phyloP scores from a whole-genome alignment of 2,329 filamentous ascomycete species.

The Epichloe baconii region DNA sequence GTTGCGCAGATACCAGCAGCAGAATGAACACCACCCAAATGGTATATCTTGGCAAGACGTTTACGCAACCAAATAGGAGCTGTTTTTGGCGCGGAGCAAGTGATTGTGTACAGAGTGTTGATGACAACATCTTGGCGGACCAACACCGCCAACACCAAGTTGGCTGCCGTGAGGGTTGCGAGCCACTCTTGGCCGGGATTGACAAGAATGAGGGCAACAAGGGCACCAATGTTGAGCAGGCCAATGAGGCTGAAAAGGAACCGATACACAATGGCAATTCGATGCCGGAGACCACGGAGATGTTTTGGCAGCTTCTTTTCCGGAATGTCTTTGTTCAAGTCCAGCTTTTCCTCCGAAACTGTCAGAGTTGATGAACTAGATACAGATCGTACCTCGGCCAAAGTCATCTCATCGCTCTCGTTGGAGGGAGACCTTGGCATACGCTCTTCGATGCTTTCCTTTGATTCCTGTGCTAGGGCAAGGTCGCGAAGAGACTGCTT shows the following conservation, averaged over 20 bases:
- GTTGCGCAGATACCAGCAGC: slow-evolving; percentile 35
- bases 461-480: slow-evolving; percentile 10
- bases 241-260: slow-evolving; percentile 41
- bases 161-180: slow-evolving; percentile 30
- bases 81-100: slow-evolving; percentile 30
- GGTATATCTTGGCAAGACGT: slow-evolving; percentile 37
- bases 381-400: slow-evolving; percentile 18
- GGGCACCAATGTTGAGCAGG: slow-evolving; percentile 35
- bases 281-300: slow-evolving; percentile 27
- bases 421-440: background rate
- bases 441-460: slow-evolving; percentile 1
- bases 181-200: slow-evolving; percentile 23
- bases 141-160: slow-evolving; percentile 35
- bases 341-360: slow-evolving; percentile 16
- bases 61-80: slow-evolving; percentile 35
- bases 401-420: slow-evolving; percentile 9
- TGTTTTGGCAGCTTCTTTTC: slow-evolving; percentile 27
- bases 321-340: slow-evolving; percentile 22
- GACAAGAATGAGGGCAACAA: slow-evolving; percentile 27
- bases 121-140: slow-evolving; percentile 41
- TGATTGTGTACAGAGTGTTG: slow-evolving; percentile 34
- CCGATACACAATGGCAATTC: slow-evolving; percentile 40
- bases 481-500: slow-evolving; percentile 30
- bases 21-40: slow-evolving; percentile 38
- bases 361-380: slow-evolving; percentile 19